Evolutionary conservation across 805 yeast genomes (phyloP).

Genomic region (Kodamaea leandrae): DNA sequence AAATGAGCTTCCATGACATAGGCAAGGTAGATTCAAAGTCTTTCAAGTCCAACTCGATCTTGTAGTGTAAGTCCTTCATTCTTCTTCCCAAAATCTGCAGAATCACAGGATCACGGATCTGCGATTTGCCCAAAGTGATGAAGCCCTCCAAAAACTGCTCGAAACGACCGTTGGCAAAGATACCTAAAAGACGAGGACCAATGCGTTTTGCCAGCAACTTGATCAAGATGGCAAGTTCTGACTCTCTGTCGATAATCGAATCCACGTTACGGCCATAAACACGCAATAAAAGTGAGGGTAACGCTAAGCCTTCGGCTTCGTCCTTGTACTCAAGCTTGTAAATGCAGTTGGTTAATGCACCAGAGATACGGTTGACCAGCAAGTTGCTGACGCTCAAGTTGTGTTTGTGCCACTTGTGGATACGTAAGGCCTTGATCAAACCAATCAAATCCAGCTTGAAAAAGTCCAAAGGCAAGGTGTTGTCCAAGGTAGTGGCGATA

Average conservation of each 20-base stretch:
- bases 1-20: conserved; percentile 62
- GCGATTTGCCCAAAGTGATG: conserved; percentile 66
- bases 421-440: conserved; percentile 57
- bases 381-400: conserved; percentile 41
- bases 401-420: conserved; percentile 78
- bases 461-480: conserved; percentile 76
- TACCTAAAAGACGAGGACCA: conserved; percentile 87
- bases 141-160: conserved; percentile 91
- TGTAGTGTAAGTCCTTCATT: conserved; percentile 90
- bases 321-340: conserved; percentile 64
- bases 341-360: conserved; percentile 91
- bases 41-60: conserved; percentile 58
- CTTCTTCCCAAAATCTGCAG: conserved; percentile 88
- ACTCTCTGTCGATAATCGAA: conserved; percentile 79
- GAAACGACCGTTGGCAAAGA: conserved; percentile 87
- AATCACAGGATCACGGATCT: conserved; percentile 71
- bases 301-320: conserved; percentile 30
- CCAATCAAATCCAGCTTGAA: conserved; percentile 77
- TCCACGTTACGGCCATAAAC: conserved; percentile 89
- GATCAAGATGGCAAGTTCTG: conserved; percentile 69
- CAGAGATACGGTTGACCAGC: conserved; percentile 67
- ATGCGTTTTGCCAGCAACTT: conserved; percentile 74
- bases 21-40: conserved; percentile 62
- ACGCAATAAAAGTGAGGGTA: conserved; percentile 67
- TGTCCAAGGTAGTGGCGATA: conserved; percentile 64